A percentile compares a stretch with the other conserved stretches of the same genome.
Conservation (phyloP, 768 basidiomycete genomes). For the Pisolithus albus region DNA sequence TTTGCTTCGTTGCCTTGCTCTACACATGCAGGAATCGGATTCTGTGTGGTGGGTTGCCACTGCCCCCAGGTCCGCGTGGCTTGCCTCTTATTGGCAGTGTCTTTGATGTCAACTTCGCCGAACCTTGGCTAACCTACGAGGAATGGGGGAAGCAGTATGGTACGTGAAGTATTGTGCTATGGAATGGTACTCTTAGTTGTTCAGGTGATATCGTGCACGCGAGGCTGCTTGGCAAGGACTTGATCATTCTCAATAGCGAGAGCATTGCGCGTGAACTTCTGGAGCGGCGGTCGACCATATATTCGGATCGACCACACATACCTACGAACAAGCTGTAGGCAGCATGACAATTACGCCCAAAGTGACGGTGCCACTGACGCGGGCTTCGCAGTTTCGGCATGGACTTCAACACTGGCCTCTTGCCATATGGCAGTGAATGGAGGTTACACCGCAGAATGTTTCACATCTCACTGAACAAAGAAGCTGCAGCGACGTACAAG, state of each 20-base stretch:
- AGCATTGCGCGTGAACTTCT: slow-evolving; percentile 19
- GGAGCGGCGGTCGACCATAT: slow-evolving; percentile 20
- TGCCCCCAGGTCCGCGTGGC: slow-evolving; percentile 26
- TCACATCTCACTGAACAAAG: slow-evolving; percentile 15
- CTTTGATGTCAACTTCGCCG: slow-evolving; percentile 16
- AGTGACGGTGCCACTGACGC: neutral
- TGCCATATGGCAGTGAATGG: slow-evolving; percentile 27
- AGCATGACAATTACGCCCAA: neutral
- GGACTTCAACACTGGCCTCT: slow-evolving; percentile 22
- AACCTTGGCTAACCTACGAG: slow-evolving; percentile 27
- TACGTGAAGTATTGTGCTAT: slow-evolving; percentile 3
- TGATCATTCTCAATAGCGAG: slow-evolving; percentile 20
- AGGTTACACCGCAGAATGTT: slow-evolving; percentile 25
- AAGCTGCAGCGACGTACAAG: slow-evolving; percentile 7
- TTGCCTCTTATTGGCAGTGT: slow-evolving; percentile 22
- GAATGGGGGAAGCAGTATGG: slow-evolving; percentile 29
- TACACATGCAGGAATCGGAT: slow-evolving; percentile 3
- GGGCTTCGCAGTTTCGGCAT: slow-evolving; percentile 19
- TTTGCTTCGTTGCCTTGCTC: neutral
- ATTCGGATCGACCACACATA: slow-evolving; percentile 22
- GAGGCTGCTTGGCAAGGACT: slow-evolving; percentile 22
- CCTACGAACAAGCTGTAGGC: slow-evolving; percentile 16
- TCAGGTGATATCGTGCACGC: slow-evolving; percentile 20
- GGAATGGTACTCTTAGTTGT: neutral
- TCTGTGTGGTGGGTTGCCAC: slow-evolving; percentile 11